Conservation (phyloP, 2,329 filamentous ascomycete species). For the Apiospora hydei region DNA sequence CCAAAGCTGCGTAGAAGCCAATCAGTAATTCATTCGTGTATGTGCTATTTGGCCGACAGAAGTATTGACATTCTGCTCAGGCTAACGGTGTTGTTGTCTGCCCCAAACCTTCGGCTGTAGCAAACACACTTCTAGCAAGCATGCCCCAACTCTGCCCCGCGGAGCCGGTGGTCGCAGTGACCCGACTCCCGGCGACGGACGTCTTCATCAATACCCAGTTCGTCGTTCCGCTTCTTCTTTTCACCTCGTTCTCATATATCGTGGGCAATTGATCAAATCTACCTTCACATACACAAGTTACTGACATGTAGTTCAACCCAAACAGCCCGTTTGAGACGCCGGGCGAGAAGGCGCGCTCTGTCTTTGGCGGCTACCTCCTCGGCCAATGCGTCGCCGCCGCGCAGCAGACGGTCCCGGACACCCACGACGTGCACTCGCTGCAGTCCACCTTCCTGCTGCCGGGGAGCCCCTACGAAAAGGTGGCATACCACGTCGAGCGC, state of each 20-base stretch:
- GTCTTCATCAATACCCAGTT: constrained; percentile 19
- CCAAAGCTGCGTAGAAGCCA: background rate
- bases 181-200: background rate
- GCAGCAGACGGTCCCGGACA: constrained; percentile 26
- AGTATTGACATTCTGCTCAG: too few relatives aligned
- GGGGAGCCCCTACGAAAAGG: background rate
- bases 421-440: constrained; percentile 26
- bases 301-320: background rate
- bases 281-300: too few relatives aligned
- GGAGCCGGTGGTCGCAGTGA: constrained; percentile 20
- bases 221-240: background rate
- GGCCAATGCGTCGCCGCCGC: constrained; percentile 28
- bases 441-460: constrained; percentile 26
- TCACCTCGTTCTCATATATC: background rate
- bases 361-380: constrained; percentile 28
- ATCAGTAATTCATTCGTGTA: too few relatives aligned
- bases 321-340: constrained; percentile 25
- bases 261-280: too few relatives aligned
- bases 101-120: too few relatives aligned
- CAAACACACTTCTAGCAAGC: background rate
- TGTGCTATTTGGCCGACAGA: too few relatives aligned
- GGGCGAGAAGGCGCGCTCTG: constrained; percentile 15
- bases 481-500: constrained; percentile 27
- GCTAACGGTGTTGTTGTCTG: too few relatives aligned
- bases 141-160: constrained; percentile 8